Evolutionary conservation across 2,329 filamentous ascomycete species (phyloP), one percentile per base, ranked within the genome.

Genomic region (Thielaviopsis ethacetica): DNA sequence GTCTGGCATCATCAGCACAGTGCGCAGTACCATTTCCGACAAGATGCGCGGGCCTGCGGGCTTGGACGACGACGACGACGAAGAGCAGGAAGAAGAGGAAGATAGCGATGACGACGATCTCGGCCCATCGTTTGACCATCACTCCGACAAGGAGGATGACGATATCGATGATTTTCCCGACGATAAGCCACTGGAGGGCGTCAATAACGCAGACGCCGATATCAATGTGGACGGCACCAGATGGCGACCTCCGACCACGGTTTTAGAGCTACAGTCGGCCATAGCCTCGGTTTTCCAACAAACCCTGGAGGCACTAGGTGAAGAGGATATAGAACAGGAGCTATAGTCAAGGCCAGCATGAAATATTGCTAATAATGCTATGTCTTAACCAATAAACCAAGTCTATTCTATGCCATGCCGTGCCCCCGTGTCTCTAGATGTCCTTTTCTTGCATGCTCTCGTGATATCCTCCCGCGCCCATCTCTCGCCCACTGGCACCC

Each of bases 261-360:
- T 10, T 6, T 74, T 76, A 44, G 75, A 76, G 38, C 67, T 81
- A 64, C 77, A 86, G 63, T 82, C 91, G 76, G 83, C 86, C 63
- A 81, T 86, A 55, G 87, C 83, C 0, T 78, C 78, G 63, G 83
- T 94, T 1, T 95, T 93, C 71, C 87, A 93, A 68, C 79, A 79
- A 65, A 93, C 88, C 0, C 80, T 95, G 63, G 78, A 88, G 47
- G 78, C n/a, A 3, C 9, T 86, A 66, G 70, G 95, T 15, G 88
- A 86, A 0, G 82, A 85, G 65, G 76, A 79, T 12, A 70, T 93
- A 27, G 83, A 79, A 15, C 73, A 73, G 53, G 66, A 57, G 17
- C 19, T 61, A 2, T 60, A 34, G 24, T 26, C 24, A 26, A 26
- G 6, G 24, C 24, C 24, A n/a, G 15, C 38, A 54, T 54, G 22